Evolutionary conservation across 1,284 basidiomycete genomes (phyloP).

Genomic region (Ganoderma lingzhi): DNA sequence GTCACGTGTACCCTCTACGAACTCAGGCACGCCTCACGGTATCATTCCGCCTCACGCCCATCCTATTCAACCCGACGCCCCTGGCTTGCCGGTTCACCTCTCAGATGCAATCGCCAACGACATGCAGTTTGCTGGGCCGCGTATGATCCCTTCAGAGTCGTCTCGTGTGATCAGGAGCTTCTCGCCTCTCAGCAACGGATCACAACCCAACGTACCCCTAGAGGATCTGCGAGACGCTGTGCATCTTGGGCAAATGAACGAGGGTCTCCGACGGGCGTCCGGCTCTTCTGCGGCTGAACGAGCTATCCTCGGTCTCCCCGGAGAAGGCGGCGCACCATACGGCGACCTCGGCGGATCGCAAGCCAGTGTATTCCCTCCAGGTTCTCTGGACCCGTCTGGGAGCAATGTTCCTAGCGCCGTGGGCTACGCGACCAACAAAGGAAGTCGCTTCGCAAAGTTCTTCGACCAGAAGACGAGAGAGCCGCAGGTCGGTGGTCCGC

Average conservation of each 20-base stretch:
- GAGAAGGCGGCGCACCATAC: constrained; percentile 46
- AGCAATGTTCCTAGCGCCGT: constrained; percentile 37
- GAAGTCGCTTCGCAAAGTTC: constrained; percentile 84
- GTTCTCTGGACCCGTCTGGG: constrained; percentile 35
- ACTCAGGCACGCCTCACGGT: constrained; percentile 27
- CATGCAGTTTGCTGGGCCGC: constrained; percentile 30
- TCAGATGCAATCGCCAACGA: constrained; percentile 36
- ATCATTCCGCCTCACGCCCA: constrained; percentile 26
- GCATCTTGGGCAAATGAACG: constrained; percentile 40
- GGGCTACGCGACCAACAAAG: constrained; percentile 60
- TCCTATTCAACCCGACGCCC: constrained; percentile 23
- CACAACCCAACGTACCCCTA: constrained; percentile 42
- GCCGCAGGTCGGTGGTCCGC: constrained; percentile 37
- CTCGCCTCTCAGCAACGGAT: constrained; percentile 65
- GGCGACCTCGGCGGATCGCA: constrained; percentile 37
- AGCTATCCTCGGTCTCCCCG: constrained; percentile 39
- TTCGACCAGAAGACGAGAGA: constrained; percentile 78
- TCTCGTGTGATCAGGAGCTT: constrained; percentile 48
- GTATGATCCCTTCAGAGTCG: constrained; percentile 38
- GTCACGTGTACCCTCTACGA: constrained; percentile 50
- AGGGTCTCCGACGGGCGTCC: constrained; percentile 47
- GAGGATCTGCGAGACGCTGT: constrained; percentile 51
- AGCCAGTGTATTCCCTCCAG: constrained; percentile 26
- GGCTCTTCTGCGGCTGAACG: constrained; percentile 43
- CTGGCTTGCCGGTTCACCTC: constrained; percentile 20